A percentile compares a stretch with the other conserved stretches of the same genome.
These are phyloP conservation scores for Cordia subcordata DNA, from an alignment of 257 asterid species.

Conservation along the genomic window DNA sequence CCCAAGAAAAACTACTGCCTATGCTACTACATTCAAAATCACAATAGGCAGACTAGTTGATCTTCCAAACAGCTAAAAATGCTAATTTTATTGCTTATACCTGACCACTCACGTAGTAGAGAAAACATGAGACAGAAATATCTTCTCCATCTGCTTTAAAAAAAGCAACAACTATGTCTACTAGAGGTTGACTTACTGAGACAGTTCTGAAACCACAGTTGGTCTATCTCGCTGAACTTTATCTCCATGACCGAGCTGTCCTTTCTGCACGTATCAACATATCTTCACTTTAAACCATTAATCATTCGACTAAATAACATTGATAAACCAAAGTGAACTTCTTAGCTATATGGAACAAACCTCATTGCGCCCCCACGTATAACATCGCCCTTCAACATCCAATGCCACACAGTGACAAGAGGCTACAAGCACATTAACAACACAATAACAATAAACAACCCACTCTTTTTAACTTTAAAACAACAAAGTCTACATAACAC, in stretches of 20 bases:
- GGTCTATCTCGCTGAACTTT: conserved; percentile 80
- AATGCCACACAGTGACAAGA: conserved; percentile 93
- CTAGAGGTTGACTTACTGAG: conserved; percentile 43
- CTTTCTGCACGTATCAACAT: conserved; percentile 48
- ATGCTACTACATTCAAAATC: no score
- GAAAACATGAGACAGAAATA: no score
- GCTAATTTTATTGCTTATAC: no score
- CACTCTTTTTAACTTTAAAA: background rate
- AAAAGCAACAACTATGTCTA: no score
- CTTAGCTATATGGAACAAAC: conserved; percentile 27
- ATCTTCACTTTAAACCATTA: background rate
- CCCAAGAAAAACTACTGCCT: no score
- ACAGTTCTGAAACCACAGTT: conserved; percentile 69
- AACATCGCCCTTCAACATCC: conserved; percentile 92
- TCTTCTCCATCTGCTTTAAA: background rate
- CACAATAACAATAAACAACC: conserved; percentile 7
- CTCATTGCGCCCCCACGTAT: conserved; percentile 98
- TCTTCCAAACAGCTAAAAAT: no score
- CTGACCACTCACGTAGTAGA: no score
- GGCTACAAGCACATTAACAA: conserved; percentile 38
- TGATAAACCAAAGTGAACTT: conserved; percentile 2
- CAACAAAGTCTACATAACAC: no score
- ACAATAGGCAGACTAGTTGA: no score
- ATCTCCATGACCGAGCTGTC: conserved; percentile 99
- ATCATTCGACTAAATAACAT: conserved; percentile 1